Evolutionary conservation across 2,329 filamentous ascomycete genomes (phyloP), one percentile per base, ranked within the genome.

Genomic region (Lasiodiplodia sp.): DNA sequence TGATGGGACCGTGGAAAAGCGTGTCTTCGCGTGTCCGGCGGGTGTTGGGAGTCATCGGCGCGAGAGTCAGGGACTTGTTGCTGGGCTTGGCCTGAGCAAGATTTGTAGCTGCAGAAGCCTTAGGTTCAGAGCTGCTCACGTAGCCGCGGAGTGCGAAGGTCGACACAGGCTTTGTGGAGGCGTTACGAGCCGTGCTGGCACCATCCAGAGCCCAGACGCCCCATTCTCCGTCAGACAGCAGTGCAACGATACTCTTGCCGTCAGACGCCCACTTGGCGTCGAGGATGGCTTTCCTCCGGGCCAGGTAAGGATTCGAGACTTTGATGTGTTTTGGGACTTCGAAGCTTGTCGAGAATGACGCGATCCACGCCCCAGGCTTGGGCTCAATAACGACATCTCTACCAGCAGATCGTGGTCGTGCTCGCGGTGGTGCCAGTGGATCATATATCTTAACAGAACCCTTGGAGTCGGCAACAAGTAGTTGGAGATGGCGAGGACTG

Each of bases 391-490:
- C 47, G 18, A 71, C 70, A 44, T 68, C 71, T 65, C 70, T 47
- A 34, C 69, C 72, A 37, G 68, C 68, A 21, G 65, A 64, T 47
- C 58, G 63, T 44, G 73, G 75, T 52, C 73, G 77, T 56, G 70
- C 73, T 38, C 58, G 71, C 2, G 72, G 66, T 18, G 73, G 74
- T 18, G 83, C 79, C 38, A 87, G 83, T 31, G 84, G 85, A 66
- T 88, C 85, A 72, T 87, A 88, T 16, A 90, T 80, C 66, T 87
- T 86, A 34, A 87, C 85, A 52, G 80, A 82, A 6, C 88, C 87
- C n/a, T 80, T 82, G 1, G 81, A 75, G 68, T 89, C 86, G 1
- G 84, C 81, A 7, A 90, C 78, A 10, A 90, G 80, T 12, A 90
- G 75, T 55, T 85, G 83, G 0, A 85, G 83, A 74, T 88, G 86